Conservation (phyloP, 306 rosid species). For the Astragalus glycyphyllos region DNA sequence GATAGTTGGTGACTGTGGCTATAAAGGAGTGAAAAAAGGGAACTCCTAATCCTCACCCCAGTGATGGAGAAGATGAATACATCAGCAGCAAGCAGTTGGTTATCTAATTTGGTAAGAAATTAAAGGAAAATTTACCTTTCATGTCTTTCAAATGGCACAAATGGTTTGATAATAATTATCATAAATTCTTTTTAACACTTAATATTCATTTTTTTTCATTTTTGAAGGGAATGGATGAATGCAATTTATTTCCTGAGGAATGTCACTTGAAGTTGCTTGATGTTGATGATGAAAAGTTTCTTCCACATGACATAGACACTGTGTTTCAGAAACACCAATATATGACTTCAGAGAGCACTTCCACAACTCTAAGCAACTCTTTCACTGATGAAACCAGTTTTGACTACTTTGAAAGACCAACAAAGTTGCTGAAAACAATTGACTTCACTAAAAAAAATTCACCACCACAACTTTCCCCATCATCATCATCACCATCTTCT, state of each 20-base stretch:
- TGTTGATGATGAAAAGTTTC: slow-evolving; percentile 40
- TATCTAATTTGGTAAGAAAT: too few relatives aligned
- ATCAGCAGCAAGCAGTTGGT: too few relatives aligned
- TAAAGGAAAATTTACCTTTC: too few relatives aligned
- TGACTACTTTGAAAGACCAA: slow-evolving; percentile 43
- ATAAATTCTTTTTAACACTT: too few relatives aligned
- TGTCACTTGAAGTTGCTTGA: slow-evolving; percentile 45
- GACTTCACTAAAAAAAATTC: slow-evolving; percentile 25
- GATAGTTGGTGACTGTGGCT: too few relatives aligned
- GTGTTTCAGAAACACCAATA: slow-evolving; percentile 44
- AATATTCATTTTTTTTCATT: too few relatives aligned
- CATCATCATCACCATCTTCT: slow-evolving; percentile 53
- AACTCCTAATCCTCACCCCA: too few relatives aligned
- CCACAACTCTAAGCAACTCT: slow-evolving; percentile 47
- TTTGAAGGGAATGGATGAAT: not conserved
- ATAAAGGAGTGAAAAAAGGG: too few relatives aligned
- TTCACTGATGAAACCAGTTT: slow-evolving; percentile 43
- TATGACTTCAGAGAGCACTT: slow-evolving; percentile 45
- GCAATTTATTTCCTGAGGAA: slow-evolving; percentile 44
- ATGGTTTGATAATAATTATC: too few relatives aligned
- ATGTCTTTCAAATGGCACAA: too few relatives aligned
- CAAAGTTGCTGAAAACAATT: slow-evolving; percentile 28
- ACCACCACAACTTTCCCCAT: slow-evolving; percentile 51
- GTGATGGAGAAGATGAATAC: too few relatives aligned
- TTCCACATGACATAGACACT: slow-evolving; percentile 46